These are phyloP conservation scores for Erythrophleum ivorense DNA, from an alignment of 331 rosid species.

Conservation along the genomic window DNA sequence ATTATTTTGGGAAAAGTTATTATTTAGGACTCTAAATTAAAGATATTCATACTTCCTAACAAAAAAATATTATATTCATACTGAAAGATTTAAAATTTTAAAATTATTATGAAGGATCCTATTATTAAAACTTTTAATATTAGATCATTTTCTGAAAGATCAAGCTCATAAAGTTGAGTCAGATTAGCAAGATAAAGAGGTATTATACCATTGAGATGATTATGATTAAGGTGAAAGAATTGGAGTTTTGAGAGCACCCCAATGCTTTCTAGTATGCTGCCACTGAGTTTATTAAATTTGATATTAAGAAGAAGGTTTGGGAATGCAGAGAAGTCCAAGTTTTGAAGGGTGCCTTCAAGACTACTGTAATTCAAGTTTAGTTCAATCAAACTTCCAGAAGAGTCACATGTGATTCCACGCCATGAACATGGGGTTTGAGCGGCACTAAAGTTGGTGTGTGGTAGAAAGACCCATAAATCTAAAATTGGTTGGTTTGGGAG, in stretches of 20 bases:
- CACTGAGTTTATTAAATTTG: not conserved
- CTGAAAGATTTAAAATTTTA: too few species aligned
- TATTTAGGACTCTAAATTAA: too few species aligned
- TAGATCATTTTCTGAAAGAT: too few species aligned
- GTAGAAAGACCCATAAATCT: not conserved
- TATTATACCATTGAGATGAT: too few species aligned
- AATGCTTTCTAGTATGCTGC: not conserved
- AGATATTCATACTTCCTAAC: too few species aligned
- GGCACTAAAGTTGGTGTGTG: not conserved
- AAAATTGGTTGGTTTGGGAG: not conserved
- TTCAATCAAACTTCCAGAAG: not conserved
- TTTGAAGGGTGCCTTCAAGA: not conserved
- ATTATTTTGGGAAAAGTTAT: too few species aligned
- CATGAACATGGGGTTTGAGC: slow-evolving; percentile 2
- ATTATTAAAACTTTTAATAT: too few species aligned
- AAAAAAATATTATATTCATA: too few species aligned
- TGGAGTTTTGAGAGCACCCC: not conserved
- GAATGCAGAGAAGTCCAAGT: not conserved
- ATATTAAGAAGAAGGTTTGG: slow-evolving; percentile 13
- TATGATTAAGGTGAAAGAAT: not conserved
- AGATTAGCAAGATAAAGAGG: too few species aligned
- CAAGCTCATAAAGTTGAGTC: too few species aligned
- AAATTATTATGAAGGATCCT: too few species aligned
- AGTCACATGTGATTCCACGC: not conserved
- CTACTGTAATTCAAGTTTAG: not conserved